Percentiles rank a stretch among this genome's conserved stretches.
Conservation (phyloP, 176 grass and related monocot genomes). For the Avena atlantica region DNA sequence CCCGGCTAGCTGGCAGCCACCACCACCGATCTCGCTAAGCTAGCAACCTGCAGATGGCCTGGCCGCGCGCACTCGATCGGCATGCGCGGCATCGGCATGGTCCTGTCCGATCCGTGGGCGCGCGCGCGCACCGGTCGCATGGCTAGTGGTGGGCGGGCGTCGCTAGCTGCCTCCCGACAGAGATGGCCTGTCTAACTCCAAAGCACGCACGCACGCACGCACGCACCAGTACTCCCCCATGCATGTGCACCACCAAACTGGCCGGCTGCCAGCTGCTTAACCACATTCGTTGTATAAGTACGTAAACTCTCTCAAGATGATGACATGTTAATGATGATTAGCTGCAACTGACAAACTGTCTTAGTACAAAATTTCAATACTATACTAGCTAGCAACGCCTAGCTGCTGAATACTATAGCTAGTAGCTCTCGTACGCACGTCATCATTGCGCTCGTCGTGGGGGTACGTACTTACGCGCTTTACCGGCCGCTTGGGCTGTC, state of each 20-base stretch:
- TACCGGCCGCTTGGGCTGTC: neutral
- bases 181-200: conserved; percentile 17
- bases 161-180: neutral
- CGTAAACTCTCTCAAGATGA: neutral
- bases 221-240: neutral
- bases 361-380: neutral
- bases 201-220: neutral
- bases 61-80: neutral
- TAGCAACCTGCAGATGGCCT: too few species aligned
- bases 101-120: neutral
- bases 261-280: conserved; percentile 5
- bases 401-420: neutral
- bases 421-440: neutral
- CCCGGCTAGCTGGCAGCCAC: neutral
- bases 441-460: neutral
- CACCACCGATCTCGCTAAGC: too few species aligned
- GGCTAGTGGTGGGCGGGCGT: neutral
- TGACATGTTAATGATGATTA: neutral
- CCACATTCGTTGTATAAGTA: neutral
- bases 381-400: neutral
- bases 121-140: neutral
- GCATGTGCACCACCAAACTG: neutral
- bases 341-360: neutral
- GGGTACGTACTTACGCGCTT: neutral
- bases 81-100: neutral